phyloP scores from a whole-genome alignment of 495 filamentous ascomycete species.

The Letharia columbiana region DNA sequence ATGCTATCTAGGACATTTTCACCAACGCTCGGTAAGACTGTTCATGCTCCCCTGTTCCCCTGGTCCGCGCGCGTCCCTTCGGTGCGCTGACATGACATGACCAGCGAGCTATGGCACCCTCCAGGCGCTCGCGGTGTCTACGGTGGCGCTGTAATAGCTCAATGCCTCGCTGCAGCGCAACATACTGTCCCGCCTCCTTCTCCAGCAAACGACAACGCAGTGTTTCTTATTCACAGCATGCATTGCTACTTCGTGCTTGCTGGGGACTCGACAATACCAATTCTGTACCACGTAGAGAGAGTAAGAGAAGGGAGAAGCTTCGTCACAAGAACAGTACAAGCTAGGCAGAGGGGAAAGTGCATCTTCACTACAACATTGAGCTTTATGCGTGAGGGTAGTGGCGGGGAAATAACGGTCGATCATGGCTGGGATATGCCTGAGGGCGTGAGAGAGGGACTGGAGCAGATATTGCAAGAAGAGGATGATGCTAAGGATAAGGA shows the following conservation, averaged over 20 bases:
- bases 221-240: conserved; percentile 85
- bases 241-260: conserved; percentile 98
- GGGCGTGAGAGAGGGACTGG: conserved; percentile 32
- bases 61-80: not conserved
- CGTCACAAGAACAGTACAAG: conserved; percentile 90
- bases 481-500: conserved; percentile 26
- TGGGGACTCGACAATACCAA: conserved; percentile 72
- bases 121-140: conserved; percentile 82
- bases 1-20: conserved; percentile 60
- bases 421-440: conserved; percentile 54
- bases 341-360: conserved; percentile 73
- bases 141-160: conserved; percentile 86
- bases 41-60: no score
- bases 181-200: conserved; percentile 63
- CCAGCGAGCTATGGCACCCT: conserved; percentile 71
- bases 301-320: conserved; percentile 88
- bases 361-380: conserved; percentile 94
- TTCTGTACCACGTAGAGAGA: conserved; percentile 87
- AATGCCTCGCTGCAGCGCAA: conserved; percentile 82
- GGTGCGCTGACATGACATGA: conserved; percentile 3
- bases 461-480: conserved; percentile 18
- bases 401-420: conserved; percentile 50
- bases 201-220: conserved; percentile 19
- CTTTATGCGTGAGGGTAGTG: conserved; percentile 66
- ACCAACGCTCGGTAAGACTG: conserved; percentile 62